Conservation (phyloP, 345 rosid species). For the Rhodamnia rubescens region DNA sequence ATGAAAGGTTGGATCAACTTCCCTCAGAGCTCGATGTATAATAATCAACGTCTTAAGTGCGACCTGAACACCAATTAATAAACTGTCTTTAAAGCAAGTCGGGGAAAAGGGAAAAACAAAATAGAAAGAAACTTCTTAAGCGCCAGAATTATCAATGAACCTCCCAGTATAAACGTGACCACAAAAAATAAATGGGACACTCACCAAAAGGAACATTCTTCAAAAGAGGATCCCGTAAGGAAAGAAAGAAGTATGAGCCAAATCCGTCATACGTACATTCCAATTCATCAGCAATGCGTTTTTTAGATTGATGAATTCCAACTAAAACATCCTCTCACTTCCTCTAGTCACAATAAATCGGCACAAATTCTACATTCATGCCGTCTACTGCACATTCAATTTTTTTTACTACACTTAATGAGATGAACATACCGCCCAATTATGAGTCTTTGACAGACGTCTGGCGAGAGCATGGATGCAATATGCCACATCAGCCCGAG, state of each 20-base stretch:
- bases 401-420: not conserved
- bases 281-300: not conserved
- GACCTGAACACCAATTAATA: constrained; percentile 32
- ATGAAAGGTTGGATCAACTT: constrained; percentile 94
- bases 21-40: constrained; percentile 95
- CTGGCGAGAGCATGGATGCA: constrained; percentile 91
- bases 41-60: constrained; percentile 86
- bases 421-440: constrained; percentile 79
- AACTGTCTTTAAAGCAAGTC: not conserved
- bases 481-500: constrained; percentile 98
- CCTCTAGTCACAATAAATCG: not conserved
- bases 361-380: not conserved
- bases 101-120: not conserved
- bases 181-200: not conserved
- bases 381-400: not conserved
- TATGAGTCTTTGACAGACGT: constrained; percentile 77
- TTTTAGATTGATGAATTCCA: not conserved
- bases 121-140: not conserved
- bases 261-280: not conserved
- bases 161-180: not conserved
- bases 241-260: not conserved
- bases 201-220: not conserved
- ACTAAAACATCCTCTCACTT: not conserved
- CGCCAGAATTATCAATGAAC: not conserved
- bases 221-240: not conserved